Evolutionary conservation across 2,329 filamentous ascomycete genomes (phyloP).

Genomic region (Xylaria sp.): DNA sequence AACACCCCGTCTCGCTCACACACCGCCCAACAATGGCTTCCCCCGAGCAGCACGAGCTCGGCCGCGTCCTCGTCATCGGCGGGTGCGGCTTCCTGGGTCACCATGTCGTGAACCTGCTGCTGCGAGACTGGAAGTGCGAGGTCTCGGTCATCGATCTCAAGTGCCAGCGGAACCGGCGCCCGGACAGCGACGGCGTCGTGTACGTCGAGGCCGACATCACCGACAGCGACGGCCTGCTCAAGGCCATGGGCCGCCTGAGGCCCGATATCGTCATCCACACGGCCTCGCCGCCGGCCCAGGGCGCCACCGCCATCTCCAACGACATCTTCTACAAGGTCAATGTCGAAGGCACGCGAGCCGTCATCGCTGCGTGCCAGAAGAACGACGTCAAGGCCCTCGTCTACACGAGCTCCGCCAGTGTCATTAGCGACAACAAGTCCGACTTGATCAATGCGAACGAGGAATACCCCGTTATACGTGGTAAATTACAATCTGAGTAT

Average conservation of each 20-base stretch:
- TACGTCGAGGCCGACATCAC: constrained; percentile 86
- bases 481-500: constrained; percentile 77
- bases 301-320: constrained; percentile 64
- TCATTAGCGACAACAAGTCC: constrained; percentile 82
- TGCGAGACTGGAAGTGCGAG: constrained; percentile 68
- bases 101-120: constrained; percentile 80
- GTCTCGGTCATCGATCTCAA: constrained; percentile 79
- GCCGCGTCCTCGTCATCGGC: constrained; percentile 81
- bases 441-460: constrained; percentile 90
- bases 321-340: constrained; percentile 83
- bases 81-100: constrained; percentile 87
- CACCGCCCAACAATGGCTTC: constrained; percentile 37
- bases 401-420: constrained; percentile 89
- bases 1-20: background rate
- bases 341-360: constrained; percentile 82
- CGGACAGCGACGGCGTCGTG: constrained; percentile 64
- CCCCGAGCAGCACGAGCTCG: constrained; percentile 61
- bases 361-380: constrained; percentile 78
- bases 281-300: constrained; percentile 74
- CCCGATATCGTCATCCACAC: constrained; percentile 93
- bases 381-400: constrained; percentile 83
- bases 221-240: constrained; percentile 67
- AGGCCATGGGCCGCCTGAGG: constrained; percentile 72
- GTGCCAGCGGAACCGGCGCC: constrained; percentile 75
- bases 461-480: constrained; percentile 79